phyloP scores from a whole-genome alignment of 129 eudicot species.

The Rutidosis leptorrhynchoides region DNA sequence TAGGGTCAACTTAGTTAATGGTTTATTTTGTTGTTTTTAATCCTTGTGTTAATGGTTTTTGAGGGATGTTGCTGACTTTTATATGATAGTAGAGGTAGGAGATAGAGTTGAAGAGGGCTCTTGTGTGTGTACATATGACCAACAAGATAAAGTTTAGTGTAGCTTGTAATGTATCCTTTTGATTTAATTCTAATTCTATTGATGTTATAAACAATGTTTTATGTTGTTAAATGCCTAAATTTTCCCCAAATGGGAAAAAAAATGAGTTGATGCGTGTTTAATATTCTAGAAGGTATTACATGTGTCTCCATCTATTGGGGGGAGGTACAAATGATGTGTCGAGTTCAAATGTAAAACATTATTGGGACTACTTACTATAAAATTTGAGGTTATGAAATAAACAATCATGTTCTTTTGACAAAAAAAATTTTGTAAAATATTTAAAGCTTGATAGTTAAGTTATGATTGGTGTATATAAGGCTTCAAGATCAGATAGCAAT shows the following conservation, averaged over 20 bases:
- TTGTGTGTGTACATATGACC: slow-evolving; percentile 44
- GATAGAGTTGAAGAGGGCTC: slow-evolving; percentile 19
- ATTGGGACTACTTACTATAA: too few relatives aligned
- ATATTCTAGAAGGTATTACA: background rate
- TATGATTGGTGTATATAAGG: too few relatives aligned
- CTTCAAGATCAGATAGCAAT: too few relatives aligned
- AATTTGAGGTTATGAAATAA: background rate
- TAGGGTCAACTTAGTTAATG: slow-evolving; percentile 16
- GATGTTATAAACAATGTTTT: slow-evolving; percentile 14
- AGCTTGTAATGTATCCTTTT: slow-evolving; percentile 9
- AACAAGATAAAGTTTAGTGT: slow-evolving; percentile 33
- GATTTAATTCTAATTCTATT: slow-evolving; percentile 33
- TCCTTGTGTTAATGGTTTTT: slow-evolving; percentile 30
- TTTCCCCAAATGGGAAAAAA: background rate
- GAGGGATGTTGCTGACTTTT: slow-evolving; percentile 23
- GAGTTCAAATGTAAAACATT: too few relatives aligned
- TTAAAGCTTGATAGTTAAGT: background rate
- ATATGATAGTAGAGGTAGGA: slow-evolving; percentile 24
- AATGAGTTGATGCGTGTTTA: background rate
- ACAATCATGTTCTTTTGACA: background rate
- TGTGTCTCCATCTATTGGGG: too few relatives aligned
- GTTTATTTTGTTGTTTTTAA: slow-evolving; percentile 8
- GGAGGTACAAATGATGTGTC: background rate
- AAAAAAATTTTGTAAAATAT: background rate
- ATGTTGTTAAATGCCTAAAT: slow-evolving; percentile 6